phyloP scores from a whole-genome alignment of 2,329 filamentous ascomycete genomes.

The Alternaria ventricosa region DNA sequence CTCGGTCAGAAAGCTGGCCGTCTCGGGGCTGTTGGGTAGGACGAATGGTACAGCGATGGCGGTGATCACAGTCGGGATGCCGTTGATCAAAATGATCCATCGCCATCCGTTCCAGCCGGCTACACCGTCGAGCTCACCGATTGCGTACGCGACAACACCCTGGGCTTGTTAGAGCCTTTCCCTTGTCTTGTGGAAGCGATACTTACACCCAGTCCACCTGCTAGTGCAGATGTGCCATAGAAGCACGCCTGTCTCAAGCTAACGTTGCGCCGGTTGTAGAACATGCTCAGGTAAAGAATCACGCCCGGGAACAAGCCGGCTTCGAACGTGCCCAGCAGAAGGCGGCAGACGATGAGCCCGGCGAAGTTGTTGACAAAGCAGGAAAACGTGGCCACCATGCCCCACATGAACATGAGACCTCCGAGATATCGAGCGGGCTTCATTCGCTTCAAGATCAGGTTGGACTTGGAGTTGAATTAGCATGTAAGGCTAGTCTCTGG shows the following conservation, averaged over 20 bases:
- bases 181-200: too few relatives aligned
- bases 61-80: conserved; percentile 34
- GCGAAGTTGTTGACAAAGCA: conserved; percentile 37
- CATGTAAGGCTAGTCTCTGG: conserved; percentile 38
- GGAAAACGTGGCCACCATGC: conserved; percentile 28
- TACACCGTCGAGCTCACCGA: conserved; percentile 31
- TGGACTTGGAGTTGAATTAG: not conserved
- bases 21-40: conserved; percentile 56
- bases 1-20: conserved; percentile 41
- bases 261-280: conserved; percentile 51
- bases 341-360: conserved; percentile 33
- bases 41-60: conserved; percentile 58
- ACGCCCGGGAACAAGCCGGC: conserved; percentile 37
- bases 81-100: conserved; percentile 44
- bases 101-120: conserved; percentile 34
- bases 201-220: conserved; percentile 58
- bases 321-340: conserved; percentile 40
- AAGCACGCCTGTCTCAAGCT: conserved; percentile 60
- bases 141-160: conserved; percentile 36
- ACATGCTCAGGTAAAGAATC: conserved; percentile 36
- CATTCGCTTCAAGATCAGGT: conserved; percentile 39
- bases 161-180: not conserved
- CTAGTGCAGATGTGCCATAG: conserved; percentile 60
- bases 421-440: conserved; percentile 33
- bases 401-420: conserved; percentile 34